Percentiles rank a stretch among this genome's conserved stretches.
phyloP scores from a whole-genome alignment of 2,329 filamentous ascomycete species.

The Chaetomium globosum region DNA sequence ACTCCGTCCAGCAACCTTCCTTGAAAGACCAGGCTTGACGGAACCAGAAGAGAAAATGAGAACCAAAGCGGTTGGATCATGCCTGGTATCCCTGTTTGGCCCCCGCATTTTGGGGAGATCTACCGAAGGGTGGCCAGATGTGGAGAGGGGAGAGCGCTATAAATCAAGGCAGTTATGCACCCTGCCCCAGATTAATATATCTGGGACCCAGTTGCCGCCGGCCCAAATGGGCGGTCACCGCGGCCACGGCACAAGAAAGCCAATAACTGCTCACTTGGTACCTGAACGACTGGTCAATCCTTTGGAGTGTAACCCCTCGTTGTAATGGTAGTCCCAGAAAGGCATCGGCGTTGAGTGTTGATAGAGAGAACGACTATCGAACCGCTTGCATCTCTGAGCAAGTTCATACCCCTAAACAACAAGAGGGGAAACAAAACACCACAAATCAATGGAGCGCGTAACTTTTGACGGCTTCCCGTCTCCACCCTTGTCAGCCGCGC shows the following conservation, averaged over 20 bases:
- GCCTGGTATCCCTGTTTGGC: slow-evolving; percentile 2
- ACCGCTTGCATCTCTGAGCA: neutral
- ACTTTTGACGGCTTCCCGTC: neutral
- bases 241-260: neutral
- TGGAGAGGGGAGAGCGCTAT: slow-evolving; percentile 13
- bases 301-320: neutral
- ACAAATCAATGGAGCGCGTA: slow-evolving; percentile 4
- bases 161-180: slow-evolving; percentile 23
- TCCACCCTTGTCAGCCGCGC: neutral
- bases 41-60: neutral
- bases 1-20: neutral
- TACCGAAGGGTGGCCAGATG: slow-evolving; percentile 16
- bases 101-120: slow-evolving; percentile 21
- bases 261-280: slow-evolving; percentile 11
- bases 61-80: slow-evolving; percentile 13
- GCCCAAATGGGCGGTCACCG: slow-evolving; percentile 14
- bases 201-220: slow-evolving; percentile 17
- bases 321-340: neutral
- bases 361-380: slow-evolving; percentile 1
- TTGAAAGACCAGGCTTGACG: neutral
- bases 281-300: slow-evolving; percentile 1
- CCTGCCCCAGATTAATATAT: slow-evolving; percentile 25
- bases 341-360: neutral
- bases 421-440: slow-evolving; percentile 8
- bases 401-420: neutral